phyloP scores from a whole-genome alignment of 805 yeast species.

The Zygosaccharomyces gambellarensis region DNA sequence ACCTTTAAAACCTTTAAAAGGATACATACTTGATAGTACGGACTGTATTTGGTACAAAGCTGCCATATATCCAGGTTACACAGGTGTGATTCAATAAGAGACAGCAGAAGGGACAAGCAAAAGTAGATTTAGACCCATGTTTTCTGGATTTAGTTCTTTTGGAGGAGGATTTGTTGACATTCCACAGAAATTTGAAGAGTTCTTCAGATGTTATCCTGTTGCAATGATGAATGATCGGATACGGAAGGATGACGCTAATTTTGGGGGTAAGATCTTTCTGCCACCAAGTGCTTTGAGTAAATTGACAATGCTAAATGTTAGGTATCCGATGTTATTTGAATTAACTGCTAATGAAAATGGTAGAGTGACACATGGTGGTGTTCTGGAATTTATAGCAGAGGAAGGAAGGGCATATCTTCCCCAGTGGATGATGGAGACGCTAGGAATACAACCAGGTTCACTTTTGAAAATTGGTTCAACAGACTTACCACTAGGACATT shows the following conservation, averaged over 20 bases:
- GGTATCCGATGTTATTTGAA: slow-evolving; percentile 95
- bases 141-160: slow-evolving; percentile 36
- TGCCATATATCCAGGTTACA: not conserved
- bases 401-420: slow-evolving; percentile 95
- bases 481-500: slow-evolving; percentile 79
- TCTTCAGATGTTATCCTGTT: slow-evolving; percentile 88
- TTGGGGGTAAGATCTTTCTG: slow-evolving; percentile 90
- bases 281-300: slow-evolving; percentile 91
- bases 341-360: slow-evolving; percentile 61
- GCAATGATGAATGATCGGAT: slow-evolving; percentile 78
- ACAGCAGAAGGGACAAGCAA: not conserved
- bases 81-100: not conserved
- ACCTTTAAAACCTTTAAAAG: not conserved
- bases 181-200: slow-evolving; percentile 67
- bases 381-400: slow-evolving; percentile 91
- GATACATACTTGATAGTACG: not conserved
- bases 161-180: slow-evolving; percentile 29
- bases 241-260: slow-evolving; percentile 74
- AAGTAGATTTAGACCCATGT: slow-evolving; percentile 23
- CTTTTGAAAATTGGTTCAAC: slow-evolving; percentile 68
- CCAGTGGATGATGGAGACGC: slow-evolving; percentile 89
- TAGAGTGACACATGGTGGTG: slow-evolving; percentile 80
- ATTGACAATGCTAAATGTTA: slow-evolving; percentile 81
- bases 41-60: not conserved
- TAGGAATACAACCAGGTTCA: slow-evolving; percentile 72